Base-by-base conservation (phyloP, 75 land plant species). In the Chamaecyparis obtusa region DNA sequence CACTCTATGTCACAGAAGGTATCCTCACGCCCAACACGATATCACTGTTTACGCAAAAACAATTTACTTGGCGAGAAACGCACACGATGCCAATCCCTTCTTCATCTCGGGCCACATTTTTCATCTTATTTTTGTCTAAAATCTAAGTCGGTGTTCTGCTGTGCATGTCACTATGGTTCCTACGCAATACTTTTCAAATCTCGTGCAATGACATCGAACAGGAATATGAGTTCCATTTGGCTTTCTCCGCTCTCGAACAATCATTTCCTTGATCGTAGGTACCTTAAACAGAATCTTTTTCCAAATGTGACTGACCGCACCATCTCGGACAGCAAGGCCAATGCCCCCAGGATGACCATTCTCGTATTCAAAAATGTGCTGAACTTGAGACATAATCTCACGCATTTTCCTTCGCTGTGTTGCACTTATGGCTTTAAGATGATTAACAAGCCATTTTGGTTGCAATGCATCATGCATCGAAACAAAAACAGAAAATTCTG, bases 251-350 rank as follows among this genome's bases (percentile, higher is more conserved):
- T 94, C 94, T 27, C 97, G 90, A 41, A 90, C 71, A 76, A 95
- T 90, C 13, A 93, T 94, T 89, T 94, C 97, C 78, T 90, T 91
- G 39, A 96, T 94, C 85, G 91, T 74, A 13, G 98, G 97, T 57
- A 96, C 72, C 83, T 96, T 96, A 44, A 92, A 90, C 41, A 89
- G 83, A 64, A 96, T 89, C 90, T 93, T 96, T 87, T 46, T 91
- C 98, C 98, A 96, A 37, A 96, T 96, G 35, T 93, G 89, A 88
- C 95, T 93, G 37, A 96, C 98, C 4, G 98, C 95, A 88, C 97
- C 97, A 85, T 96, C 88, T 24, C 72, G 49, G 33, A 90, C 90
- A 80, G 89, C 85, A 55, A 96, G 92, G 2, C 98, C 95, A 72
- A 90, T 86, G n/a, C 98, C 98, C 67, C 91, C 96, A 2, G 89